Evolutionary conservation across 805 yeast genomes (phyloP).

Genomic region (Schizosaccharomyces pombe): DNA sequence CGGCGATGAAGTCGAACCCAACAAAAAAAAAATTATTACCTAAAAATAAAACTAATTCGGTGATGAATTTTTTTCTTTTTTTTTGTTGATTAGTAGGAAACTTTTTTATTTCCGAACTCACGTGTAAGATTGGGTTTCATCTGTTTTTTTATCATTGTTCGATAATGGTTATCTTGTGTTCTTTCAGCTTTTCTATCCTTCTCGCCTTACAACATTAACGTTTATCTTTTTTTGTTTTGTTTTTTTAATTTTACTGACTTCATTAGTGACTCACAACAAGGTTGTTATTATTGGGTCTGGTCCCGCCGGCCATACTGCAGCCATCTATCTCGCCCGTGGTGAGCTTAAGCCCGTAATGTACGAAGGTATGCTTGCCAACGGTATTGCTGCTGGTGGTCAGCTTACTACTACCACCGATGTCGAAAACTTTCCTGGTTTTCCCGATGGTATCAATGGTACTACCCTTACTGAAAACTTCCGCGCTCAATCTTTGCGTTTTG

Average conservation of each 20-base stretch:
- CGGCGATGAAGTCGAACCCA: too few relatives aligned
- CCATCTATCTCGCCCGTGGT: constrained; percentile 88
- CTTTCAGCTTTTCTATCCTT: too few relatives aligned
- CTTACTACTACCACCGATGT: constrained; percentile 92
- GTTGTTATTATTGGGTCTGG: constrained; percentile 72
- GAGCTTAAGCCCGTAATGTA: constrained; percentile 81
- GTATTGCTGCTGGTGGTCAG: constrained; percentile 97
- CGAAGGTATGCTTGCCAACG: constrained; percentile 94
- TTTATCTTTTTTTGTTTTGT: neutral
- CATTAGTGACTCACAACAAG: constrained; percentile 29
- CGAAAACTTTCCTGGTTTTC: constrained; percentile 98
- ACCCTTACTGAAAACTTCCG: constrained; percentile 87
- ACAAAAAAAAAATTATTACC: too few relatives aligned
- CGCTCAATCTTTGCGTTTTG: constrained; percentile 64
- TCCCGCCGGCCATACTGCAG: constrained; percentile 98
- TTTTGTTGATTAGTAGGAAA: too few relatives aligned
- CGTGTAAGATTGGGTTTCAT: too few relatives aligned
- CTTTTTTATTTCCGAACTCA: too few relatives aligned
- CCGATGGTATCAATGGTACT: constrained; percentile 69
- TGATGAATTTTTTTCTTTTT: too few relatives aligned
- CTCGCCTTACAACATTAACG: neutral
- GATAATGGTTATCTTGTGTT: too few relatives aligned
- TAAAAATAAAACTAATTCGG: too few relatives aligned
- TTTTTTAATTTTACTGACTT: neutral
- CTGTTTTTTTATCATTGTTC: too few relatives aligned